Evolutionary conservation across 2,329 filamentous ascomycete species (phyloP).

Genomic region (Epichloe baconii): DNA sequence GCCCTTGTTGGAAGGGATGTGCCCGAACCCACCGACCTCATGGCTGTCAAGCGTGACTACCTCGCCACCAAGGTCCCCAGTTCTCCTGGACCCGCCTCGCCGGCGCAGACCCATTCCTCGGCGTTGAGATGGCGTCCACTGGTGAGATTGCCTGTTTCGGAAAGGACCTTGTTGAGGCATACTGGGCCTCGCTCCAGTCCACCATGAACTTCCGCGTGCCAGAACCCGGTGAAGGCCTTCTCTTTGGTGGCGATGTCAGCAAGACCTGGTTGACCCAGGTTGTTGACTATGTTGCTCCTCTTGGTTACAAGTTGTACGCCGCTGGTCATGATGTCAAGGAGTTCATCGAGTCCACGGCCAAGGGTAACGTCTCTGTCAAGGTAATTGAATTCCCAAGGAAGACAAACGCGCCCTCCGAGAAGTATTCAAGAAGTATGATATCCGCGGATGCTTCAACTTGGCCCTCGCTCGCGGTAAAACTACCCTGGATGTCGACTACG

Average conservation of each 20-base stretch:
- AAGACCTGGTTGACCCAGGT: conserved; percentile 63
- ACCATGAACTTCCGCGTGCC: conserved; percentile 99
- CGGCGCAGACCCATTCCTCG: conserved; percentile 92
- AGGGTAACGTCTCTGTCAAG: conserved; percentile 59
- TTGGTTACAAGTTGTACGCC: conserved; percentile 90
- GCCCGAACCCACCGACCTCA: conserved; percentile 74
- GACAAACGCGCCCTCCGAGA: conserved; percentile 92
- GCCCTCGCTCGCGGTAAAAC: conserved; percentile 74
- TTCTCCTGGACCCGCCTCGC: conserved; percentile 98
- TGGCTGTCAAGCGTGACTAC: conserved; percentile 82
- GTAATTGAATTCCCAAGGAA: conserved; percentile 90
- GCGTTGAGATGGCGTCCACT: conserved; percentile 93
- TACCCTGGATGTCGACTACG: conserved; percentile 84
- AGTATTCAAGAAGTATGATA: conserved; percentile 94
- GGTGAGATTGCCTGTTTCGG: conserved; percentile 99
- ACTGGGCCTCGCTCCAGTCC: conserved; percentile 92
- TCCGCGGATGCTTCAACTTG: conserved; percentile 91
- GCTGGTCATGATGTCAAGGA: conserved; percentile 70
- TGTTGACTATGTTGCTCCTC: conserved; percentile 73
- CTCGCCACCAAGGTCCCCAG: conserved; percentile 96
- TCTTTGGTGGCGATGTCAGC: conserved; percentile 75
- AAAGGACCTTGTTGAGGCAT: conserved; percentile 88
- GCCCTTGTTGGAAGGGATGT: conserved; percentile 78
- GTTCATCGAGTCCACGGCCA: conserved; percentile 61
- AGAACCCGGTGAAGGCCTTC: conserved; percentile 84